Conservation (phyloP, 2,329 filamentous ascomycete species). For the Drechslerella coelobrocha region DNA sequence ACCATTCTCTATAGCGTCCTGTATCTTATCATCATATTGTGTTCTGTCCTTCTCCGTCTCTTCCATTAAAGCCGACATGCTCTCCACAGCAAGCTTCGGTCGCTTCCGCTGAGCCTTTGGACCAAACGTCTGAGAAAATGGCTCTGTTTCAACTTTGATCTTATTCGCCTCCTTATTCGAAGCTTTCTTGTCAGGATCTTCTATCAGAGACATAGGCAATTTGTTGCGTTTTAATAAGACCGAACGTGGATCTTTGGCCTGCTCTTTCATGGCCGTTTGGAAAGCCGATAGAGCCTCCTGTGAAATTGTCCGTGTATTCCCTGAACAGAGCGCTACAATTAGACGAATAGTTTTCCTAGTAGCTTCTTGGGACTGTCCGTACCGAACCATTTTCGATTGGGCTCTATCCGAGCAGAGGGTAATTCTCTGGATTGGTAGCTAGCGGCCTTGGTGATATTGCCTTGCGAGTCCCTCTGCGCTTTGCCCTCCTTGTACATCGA, state of each 20-base stretch:
- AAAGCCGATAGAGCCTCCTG: slow-evolving; percentile 88
- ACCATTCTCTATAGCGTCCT: slow-evolving; percentile 51
- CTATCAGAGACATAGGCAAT: slow-evolving; percentile 91
- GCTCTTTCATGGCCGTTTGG: slow-evolving; percentile 88
- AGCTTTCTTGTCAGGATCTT: slow-evolving; percentile 77
- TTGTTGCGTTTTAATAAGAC: slow-evolving; percentile 93
- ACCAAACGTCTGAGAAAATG: slow-evolving; percentile 88
- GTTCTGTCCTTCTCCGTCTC: slow-evolving; percentile 82
- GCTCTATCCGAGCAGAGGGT: slow-evolving; percentile 86
- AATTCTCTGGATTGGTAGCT: slow-evolving; percentile 81
- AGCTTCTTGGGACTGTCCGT: slow-evolving; percentile 4
- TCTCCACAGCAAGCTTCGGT: slow-evolving; percentile 84
- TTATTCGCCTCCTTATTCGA: slow-evolving; percentile 90
- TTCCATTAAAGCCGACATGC: slow-evolving; percentile 79
- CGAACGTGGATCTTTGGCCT: slow-evolving; percentile 86
- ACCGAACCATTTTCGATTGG: slow-evolving; percentile 92
- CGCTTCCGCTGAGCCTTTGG: slow-evolving; percentile 92
- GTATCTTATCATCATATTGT: slow-evolving; percentile 75
- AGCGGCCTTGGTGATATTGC: slow-evolving; percentile 84
- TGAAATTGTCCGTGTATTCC: slow-evolving; percentile 86
- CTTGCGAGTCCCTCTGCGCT: slow-evolving; percentile 78
- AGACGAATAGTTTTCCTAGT: neutral
- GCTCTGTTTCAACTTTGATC: slow-evolving; percentile 85
- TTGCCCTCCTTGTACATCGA: slow-evolving; percentile 91
- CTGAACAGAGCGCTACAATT: slow-evolving; percentile 56